Evolutionary conservation across 176 grass and related monocot species (phyloP).

Genomic region (Musa beccarii): DNA sequence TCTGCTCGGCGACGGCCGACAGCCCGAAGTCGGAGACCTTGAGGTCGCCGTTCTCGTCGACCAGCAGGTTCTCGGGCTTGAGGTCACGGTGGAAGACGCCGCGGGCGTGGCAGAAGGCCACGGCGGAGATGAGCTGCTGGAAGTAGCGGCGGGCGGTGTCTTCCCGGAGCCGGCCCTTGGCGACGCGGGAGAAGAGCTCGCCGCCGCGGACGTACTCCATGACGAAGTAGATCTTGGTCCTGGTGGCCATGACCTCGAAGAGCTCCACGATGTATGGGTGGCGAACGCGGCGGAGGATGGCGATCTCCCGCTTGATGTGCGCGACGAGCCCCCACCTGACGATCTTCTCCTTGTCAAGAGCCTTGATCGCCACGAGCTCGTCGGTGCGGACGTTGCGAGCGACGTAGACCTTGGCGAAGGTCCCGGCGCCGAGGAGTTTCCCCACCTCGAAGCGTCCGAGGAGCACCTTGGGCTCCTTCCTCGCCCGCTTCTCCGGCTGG

Average conservation of each 20-base stretch:
- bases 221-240: slow-evolving; percentile 99
- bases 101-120: slow-evolving; percentile 85
- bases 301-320: slow-evolving; percentile 97
- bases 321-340: slow-evolving; percentile 62
- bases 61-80: slow-evolving; percentile 95
- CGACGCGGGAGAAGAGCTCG: slow-evolving; percentile 82
- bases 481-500: background rate
- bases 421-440: slow-evolving; percentile 64
- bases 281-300: slow-evolving; percentile 80
- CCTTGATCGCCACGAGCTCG: slow-evolving; percentile 83
- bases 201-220: slow-evolving; percentile 94
- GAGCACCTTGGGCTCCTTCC: slow-evolving; percentile 29
- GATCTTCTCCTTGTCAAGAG: slow-evolving; percentile 93
- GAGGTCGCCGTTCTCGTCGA: slow-evolving; percentile 77
- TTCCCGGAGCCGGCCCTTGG: slow-evolving; percentile 90
- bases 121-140: slow-evolving; percentile 81
- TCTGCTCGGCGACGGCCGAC: slow-evolving; percentile 86
- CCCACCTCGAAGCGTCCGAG: slow-evolving; percentile 85
- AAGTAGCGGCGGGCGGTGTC: slow-evolving; percentile 78
- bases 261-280: slow-evolving; percentile 90
- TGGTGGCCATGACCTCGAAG: slow-evolving; percentile 97
- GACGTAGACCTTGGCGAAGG: slow-evolving; percentile 96
- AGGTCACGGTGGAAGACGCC: slow-evolving; percentile 94
- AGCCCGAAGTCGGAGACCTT: slow-evolving; percentile 98
- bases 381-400: slow-evolving; percentile 50